Base-by-base conservation (phyloP, 2,329 filamentous ascomycete species). In the Penicillium sp. region DNA sequence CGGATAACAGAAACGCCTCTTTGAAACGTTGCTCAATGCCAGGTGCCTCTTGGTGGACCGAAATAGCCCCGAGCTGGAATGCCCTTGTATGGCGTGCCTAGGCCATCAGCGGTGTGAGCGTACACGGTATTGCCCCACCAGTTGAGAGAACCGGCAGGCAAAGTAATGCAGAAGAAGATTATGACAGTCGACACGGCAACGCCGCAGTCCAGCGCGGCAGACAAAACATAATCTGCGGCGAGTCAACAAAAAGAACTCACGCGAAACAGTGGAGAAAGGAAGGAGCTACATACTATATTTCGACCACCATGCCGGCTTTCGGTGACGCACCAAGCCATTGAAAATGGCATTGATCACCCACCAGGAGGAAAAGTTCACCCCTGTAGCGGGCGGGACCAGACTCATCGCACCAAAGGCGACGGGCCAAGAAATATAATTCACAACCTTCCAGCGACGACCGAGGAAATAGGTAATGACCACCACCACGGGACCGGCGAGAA, bases 311-410 rank as follows among this genome's bases (percentile, higher is more conserved):
- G 69, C 69, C 14, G 69, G 63, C 42, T 63, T 69, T 4, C 60
- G 60, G 7, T 58, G 60, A 40, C 68, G 69, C 31, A 74, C 57
- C 10, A 71, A 47, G 17, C 70, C 68, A 42, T 73, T 73, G 48
- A 74, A 74, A 18, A 73, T 57, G 11, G 69, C 50, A 44, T 72
- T 72, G 29, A 74, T 67, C 17, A 70, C 62, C 60, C 70, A 73
- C 84, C 84, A 87, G 48, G 80, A 80, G 16, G 84, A 78, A 57
- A 86, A 87, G 45, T 78, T 86, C 53, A 84, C 79, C 0, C 81
- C 78, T 0, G 81, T 84, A 0, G 84, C 84, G 0, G 84, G 83
- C 6, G 84, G 84, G 2, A 87, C 73, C 50, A 74, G 69, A 33
- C 78, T 77, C 13, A 79, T 77, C 15, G 80, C 81, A 30, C 81